Evolutionary conservation across 352 stramenopile species (phyloP), one percentile per base, ranked within the genome.

Genomic region (Thraustotheca clavata): DNA sequence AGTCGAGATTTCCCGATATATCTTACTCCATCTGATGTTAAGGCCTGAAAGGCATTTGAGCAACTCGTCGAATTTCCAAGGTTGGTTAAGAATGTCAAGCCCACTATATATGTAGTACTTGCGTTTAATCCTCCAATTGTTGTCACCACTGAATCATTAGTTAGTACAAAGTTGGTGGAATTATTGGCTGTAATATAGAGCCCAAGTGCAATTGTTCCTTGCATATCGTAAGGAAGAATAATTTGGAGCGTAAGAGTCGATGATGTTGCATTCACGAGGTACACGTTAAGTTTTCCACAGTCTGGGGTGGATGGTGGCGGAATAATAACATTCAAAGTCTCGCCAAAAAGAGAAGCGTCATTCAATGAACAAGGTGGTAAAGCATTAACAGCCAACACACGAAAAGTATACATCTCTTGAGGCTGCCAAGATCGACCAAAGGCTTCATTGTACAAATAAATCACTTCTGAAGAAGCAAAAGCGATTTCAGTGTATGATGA

Each of bases 221-320:
- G 8, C 54, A 62, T 49, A 20, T 62, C 54, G 33, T 62, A n/a
- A 11, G 54, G 33, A 20, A 62, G 33, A 2, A 62, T 20, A 14
- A 62, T 16, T 32, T 62, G 54, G 9, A 62, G 18, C 4, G 54
- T 24, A 14, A 62, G 18, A 14, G 31, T 11, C 5, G 54, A 62
- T 14, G 33, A 36, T 4, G 16, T 29, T 2, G 34, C 22, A 7
- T 20, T 6, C 11, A 27, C 38, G 1, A 62, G 20, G 33, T 62
- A 62, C 18, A 40, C 43, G n/a, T 9, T 18, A 11, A 52, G 11
- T 24, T 2, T n/a, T 33, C 29, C 47, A 4, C 12, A 16, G 14
- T 33, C 33, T 8, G 50, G 50, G 4, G 47, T 7, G 5, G 50
- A 36, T n/a, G 50, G 50, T 29, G 22, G 33, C 7, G 54, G 54